phyloP scores from a whole-genome alignment of 2,329 filamentous ascomycete species.

The Graphilbum fragrans region DNA sequence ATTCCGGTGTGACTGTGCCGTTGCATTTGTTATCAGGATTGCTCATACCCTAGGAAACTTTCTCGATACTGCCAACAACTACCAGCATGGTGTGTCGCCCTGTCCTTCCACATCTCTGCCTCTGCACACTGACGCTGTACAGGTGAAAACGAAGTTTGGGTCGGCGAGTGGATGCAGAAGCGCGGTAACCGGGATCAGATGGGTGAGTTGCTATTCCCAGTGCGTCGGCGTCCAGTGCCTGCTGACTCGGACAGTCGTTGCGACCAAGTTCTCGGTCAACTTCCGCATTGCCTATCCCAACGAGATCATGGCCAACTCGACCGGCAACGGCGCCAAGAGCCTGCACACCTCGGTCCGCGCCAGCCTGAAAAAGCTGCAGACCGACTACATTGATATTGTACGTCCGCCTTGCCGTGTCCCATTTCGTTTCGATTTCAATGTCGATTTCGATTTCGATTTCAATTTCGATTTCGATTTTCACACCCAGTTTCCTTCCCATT shows the following conservation, averaged over 20 bases:
- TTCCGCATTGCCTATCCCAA: conserved; percentile 28
- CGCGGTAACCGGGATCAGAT: conserved; percentile 55
- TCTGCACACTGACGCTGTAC: not conserved
- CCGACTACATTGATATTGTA: conserved; percentile 56
- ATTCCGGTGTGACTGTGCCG: too few species aligned
- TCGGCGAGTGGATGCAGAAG: conserved; percentile 60
- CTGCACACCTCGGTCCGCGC: conserved; percentile 40
- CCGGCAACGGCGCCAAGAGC: conserved; percentile 51
- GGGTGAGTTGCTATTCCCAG: conserved; percentile 20
- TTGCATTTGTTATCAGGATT: too few species aligned
- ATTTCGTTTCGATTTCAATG: too few species aligned
- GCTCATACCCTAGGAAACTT: conserved; percentile 47
- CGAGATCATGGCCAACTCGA: conserved; percentile 36
- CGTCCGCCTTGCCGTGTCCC: too few species aligned
- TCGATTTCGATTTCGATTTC: too few species aligned
- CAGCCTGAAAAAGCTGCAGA: conserved; percentile 50
- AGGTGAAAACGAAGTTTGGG: conserved; percentile 49
- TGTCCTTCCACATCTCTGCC: not conserved
- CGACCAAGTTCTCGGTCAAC: conserved; percentile 56
- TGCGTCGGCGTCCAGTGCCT: not conserved
- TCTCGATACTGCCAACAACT: conserved; percentile 60
- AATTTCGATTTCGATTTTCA: too few species aligned
- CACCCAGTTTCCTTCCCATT: too few species aligned
- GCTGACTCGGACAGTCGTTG: conserved; percentile 38
- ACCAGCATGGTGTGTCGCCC: conserved; percentile 43